Base-by-base conservation (phyloP, 176 grass and related monocot genomes). In the Aegilops longissima region DNA sequence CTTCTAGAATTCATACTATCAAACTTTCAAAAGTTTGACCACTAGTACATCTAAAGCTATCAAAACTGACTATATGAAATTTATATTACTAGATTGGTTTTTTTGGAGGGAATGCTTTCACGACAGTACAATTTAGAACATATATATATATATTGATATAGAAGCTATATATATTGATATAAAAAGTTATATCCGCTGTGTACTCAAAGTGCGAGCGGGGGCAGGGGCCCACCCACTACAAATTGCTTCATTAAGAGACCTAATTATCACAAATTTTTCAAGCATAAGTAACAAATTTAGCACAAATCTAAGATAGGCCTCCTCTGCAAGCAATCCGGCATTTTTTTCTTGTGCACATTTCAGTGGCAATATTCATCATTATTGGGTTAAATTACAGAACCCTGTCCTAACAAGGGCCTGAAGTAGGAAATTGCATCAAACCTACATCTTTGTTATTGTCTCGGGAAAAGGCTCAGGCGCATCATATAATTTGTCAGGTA, bases 1-100 rank as follows among this genome's bases (percentile, higher is more conserved):
- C 36, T 73, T 23, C 25, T 38, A 73, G 70, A 45, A 73, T 73
- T 21, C 5, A 49, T 13, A 73, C 38, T 23, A 42, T 47, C 23
- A 49, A 74, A 75, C 6, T 51, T 42, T 74, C n/a, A 74, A 74
- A 74, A 47, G 71, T 27, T 75, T 13, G 42, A 75, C 21, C 72
- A 49, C 35, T 71, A 5, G 18, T 71, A 71, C 39, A 35, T 36
- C n/a, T 75, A 75, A 75, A 75, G 23, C 72, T 51, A 49, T 74
- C 72, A 75, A 75, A 20, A 49, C 24, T 30, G 24, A 51, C 24
- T 49, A 49, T 45, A 74, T 49, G 2, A 75, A 75, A 47, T 47
- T 74, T 49, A 71, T 47, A 74, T 27, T 14, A 45, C 39, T 74
- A 45, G 11, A 13, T 4, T 73, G 24, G 1, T 45, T 20, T 24